Conservation (phyloP, 192 early-diverging fungal species). For the Backusella tuberculispora region DNA sequence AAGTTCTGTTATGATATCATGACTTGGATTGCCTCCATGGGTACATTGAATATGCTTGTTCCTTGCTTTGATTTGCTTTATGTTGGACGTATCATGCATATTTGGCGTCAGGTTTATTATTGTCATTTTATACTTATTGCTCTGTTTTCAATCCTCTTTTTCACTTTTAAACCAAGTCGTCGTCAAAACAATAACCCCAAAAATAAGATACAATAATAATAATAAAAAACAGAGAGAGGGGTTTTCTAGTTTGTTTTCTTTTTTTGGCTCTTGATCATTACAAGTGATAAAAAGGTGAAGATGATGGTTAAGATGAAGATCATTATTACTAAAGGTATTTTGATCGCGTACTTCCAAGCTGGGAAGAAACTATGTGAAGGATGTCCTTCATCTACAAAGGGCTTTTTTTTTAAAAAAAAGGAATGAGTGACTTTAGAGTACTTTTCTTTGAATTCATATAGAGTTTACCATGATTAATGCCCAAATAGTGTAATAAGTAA, state of each 20-base stretch:
- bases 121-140: not conserved
- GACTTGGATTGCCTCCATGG: not conserved
- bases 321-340: constrained; percentile 81
- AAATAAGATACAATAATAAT: not conserved
- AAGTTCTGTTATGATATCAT: not conserved
- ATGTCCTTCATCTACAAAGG: constrained; percentile 84
- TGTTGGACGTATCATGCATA: not conserved
- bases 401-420: constrained; percentile 45
- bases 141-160: not conserved
- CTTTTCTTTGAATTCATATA: not conserved
- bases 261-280: constrained; percentile 75
- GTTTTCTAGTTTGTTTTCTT: constrained; percentile 4
- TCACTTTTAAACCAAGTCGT: not conserved
- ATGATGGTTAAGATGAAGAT: constrained; percentile 78
- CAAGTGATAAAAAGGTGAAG: constrained; percentile 79
- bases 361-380: constrained; percentile 80
- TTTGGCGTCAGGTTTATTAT: not conserved
- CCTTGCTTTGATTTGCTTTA: not conserved
- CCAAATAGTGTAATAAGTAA: constrained; percentile 92
- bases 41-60: constrained; percentile 6
- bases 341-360: constrained; percentile 82
- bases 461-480: constrained; percentile 77
- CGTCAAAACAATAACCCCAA: not conserved
- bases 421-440: not conserved
- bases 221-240: not conserved